Evolutionary conservation across 2,329 filamentous ascomycete genomes (phyloP), one percentile per base, ranked within the genome.

Genomic region (Neospermospora avenae): DNA sequence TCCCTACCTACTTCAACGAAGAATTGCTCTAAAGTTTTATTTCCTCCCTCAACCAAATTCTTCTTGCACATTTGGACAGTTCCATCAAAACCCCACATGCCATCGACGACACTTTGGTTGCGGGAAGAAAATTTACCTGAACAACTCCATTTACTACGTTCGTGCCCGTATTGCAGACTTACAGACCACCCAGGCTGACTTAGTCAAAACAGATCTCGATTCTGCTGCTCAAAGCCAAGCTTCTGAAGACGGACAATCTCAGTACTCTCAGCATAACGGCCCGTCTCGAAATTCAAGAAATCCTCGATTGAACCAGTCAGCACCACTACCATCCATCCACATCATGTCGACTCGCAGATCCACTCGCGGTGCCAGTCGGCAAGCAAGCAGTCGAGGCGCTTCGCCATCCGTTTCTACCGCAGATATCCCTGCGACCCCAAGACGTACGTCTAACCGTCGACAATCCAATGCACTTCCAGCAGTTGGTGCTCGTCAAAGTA

Each of bases 281-380:
- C 51, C 51, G 6, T 20, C 24, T 25, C 35, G 41, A 35, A 31
- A 46, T 28, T 25, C 25, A 16, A 48, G 45, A 49, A 10, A 49
- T 16, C 6, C 10, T 4, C 48, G 18, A 51, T 51, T 35, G 28
- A 22, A 51, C 22, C 48, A 31, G 8, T 16, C 37, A 39, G 34
- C 13, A 31, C 20, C 35, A 44, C 20, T 25, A 44, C 53, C 10
- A 10, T 35, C 39, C 24, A 39, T 42, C 13, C 31, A 28, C 51
- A 61, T 16, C 31, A 71, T 71, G 70, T 68, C 69, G 41, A 67
- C 70, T 39, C 58, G 64, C 54, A 60, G 67, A 31, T 63, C 58
- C 7, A 69, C 64, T 14, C 66, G 70, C 39, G 63, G 64, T 42
- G 48, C 66, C 4, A 70, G 67, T 51, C 66, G 62, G 49, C 61